Evolutionary conservation across 306 rosid species (phyloP).

Genomic region (Lablab purpureus): DNA sequence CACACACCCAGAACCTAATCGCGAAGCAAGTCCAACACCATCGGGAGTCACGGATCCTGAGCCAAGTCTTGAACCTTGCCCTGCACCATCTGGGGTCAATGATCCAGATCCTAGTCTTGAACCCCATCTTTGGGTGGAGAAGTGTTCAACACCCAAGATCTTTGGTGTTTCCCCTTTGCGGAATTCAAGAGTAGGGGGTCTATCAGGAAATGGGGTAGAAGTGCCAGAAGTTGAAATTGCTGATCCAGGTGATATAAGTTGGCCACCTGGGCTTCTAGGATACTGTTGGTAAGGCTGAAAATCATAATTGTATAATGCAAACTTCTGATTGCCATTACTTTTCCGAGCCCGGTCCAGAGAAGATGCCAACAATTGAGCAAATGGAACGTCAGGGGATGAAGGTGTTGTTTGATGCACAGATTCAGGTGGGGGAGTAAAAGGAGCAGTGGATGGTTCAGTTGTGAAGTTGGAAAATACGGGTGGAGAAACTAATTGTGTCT

Average conservation of each 20-base stretch:
- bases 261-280: slow-evolving; percentile 92
- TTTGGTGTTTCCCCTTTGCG: slow-evolving; percentile 80
- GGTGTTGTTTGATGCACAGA: slow-evolving; percentile 94
- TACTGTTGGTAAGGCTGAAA: slow-evolving; percentile 88
- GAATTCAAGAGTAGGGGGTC: slow-evolving; percentile 71
- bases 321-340: slow-evolving; percentile 69
- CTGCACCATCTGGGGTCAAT: slow-evolving; percentile 80
- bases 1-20: slow-evolving; percentile 84
- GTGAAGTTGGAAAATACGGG: slow-evolving; percentile 92
- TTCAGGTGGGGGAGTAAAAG: slow-evolving; percentile 95
- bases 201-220: slow-evolving; percentile 89
- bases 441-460: slow-evolving; percentile 95
- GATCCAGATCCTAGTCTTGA: slow-evolving; percentile 94
- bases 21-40: slow-evolving; percentile 71
- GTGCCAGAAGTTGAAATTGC: slow-evolving; percentile 92
- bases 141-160: slow-evolving; percentile 79
- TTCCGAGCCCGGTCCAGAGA: slow-evolving; percentile 72
- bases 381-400: slow-evolving; percentile 98
- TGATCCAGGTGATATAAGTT: slow-evolving; percentile 96
- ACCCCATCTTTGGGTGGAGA: slow-evolving; percentile 77
- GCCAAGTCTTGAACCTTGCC: slow-evolving; percentile 82
- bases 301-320: slow-evolving; percentile 74
- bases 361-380: slow-evolving; percentile 93
- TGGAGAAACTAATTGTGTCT: slow-evolving; percentile 95
- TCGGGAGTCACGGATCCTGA: slow-evolving; percentile 93